Evolutionary conservation across 225 moss, liverwort and hornwort genomes (phyloP).

Genomic region (Pleurozium schreberi): DNA sequence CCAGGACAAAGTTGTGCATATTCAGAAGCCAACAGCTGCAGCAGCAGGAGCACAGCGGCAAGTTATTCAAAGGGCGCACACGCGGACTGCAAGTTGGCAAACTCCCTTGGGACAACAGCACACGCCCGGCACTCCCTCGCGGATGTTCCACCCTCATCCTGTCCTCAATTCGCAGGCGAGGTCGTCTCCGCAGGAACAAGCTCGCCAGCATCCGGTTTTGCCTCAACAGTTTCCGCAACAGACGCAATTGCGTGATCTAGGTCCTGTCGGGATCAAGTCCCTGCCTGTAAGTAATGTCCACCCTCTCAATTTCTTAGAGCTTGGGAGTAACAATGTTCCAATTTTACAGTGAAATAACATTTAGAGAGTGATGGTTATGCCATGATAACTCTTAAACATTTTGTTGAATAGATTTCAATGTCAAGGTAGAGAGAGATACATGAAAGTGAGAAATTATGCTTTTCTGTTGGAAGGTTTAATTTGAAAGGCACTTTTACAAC

Average conservation of each 20-base stretch:
- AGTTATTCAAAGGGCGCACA: slow-evolving; percentile 27
- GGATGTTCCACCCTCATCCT: slow-evolving; percentile 40
- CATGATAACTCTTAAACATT: background rate
- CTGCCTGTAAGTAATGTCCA: slow-evolving; percentile 14
- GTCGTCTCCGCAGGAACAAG: slow-evolving; percentile 38
- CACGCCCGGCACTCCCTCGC: slow-evolving; percentile 32
- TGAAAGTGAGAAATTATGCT: background rate
- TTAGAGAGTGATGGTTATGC: background rate
- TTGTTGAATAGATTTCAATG: background rate
- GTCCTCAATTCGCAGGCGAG: slow-evolving; percentile 21
- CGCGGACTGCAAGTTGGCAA: slow-evolving; percentile 28
- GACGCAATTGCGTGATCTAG: slow-evolving; percentile 28
- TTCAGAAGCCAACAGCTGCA: slow-evolving; percentile 19
- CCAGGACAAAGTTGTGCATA: slow-evolving; percentile 20
- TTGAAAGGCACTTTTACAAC: background rate
- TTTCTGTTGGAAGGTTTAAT: background rate
- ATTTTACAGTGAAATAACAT: background rate
- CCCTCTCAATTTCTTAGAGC: background rate
- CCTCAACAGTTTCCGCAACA: slow-evolving; percentile 34
- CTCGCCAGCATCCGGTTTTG: slow-evolving; percentile 18
- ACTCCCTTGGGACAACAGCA: slow-evolving; percentile 29
- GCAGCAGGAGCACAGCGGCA: slow-evolving; percentile 20
- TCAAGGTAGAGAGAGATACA: background rate
- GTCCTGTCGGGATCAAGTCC: slow-evolving; percentile 26
- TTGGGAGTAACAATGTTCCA: background rate